Percentiles rank a stretch among this genome's conserved stretches.
Evolutionary conservation across 495 filamentous ascomycete genomes (phyloP).

Genomic region (Talaromyces borbonicus): DNA sequence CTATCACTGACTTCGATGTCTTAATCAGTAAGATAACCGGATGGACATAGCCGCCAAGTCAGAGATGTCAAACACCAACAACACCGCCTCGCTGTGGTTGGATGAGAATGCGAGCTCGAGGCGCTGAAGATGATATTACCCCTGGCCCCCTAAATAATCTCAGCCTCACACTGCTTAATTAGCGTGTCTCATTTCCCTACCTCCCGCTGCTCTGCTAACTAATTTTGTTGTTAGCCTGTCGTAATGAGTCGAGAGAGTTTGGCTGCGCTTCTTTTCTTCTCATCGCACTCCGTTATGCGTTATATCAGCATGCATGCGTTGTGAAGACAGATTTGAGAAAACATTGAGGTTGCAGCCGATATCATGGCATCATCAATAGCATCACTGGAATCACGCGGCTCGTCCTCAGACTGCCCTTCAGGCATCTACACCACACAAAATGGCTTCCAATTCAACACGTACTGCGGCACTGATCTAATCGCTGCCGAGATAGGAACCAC

Average conservation of each 20-base stretch:
- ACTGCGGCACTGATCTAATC: constrained; percentile 2
- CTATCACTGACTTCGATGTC: neutral
- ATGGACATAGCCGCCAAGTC: neutral
- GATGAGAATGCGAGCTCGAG: neutral
- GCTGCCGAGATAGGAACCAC: neutral
- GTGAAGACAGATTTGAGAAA: neutral
- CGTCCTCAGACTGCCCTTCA: neutral
- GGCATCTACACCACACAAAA: neutral
- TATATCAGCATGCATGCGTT: neutral
- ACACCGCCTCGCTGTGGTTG: neutral
- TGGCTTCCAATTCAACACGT: constrained; percentile 1
- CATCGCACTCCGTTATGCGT: neutral
- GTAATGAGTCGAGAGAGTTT: neutral
- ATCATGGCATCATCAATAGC: neutral
- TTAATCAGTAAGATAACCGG: neutral
- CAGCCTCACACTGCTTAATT: too few species aligned
- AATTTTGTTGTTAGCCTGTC: neutral
- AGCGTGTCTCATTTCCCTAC: constrained; percentile 3
- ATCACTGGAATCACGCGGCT: constrained; percentile 1
- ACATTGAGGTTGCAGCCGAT: neutral
- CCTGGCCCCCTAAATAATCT: too few species aligned
- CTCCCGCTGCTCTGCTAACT: neutral
- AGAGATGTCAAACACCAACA: constrained; percentile 1
- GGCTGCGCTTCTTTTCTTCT: neutral
- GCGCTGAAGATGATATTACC: neutral